phyloP scores from a whole-genome alignment of 129 eudicot genomes.

The Erigeron canadensis region DNA sequence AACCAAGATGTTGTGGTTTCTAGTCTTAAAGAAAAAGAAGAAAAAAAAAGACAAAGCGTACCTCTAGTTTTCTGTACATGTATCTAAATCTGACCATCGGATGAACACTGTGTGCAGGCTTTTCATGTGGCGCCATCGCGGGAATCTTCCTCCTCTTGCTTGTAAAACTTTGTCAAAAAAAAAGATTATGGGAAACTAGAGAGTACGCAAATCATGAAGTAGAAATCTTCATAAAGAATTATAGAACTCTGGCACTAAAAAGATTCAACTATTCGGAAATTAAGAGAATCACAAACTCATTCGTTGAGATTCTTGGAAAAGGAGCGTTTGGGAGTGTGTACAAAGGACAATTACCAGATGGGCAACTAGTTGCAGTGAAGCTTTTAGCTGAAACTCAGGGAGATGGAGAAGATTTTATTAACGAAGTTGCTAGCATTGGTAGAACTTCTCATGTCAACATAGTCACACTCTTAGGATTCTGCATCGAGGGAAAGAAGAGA shows the following conservation, averaged over 20 bases:
- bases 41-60: background rate
- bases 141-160: conserved; percentile 3
- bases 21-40: background rate
- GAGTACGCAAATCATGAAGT: too few species aligned
- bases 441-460: conserved; percentile 3
- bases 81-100: background rate
- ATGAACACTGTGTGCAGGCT: conserved; percentile 1
- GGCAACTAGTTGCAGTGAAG: background rate
- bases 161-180: background rate
- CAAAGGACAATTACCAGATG: background rate
- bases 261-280: background rate
- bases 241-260: background rate
- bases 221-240: background rate
- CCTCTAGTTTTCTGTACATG: background rate
- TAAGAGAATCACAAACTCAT: background rate
- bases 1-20: too few species aligned
- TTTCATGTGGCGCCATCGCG: background rate
- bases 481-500: background rate
- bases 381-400: background rate
- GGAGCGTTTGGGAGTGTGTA: background rate
- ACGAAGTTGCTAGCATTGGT: background rate
- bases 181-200: too few species aligned
- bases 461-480: background rate
- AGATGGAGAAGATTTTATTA: conserved; percentile 3
- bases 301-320: background rate